These are phyloP conservation scores for Leptographium galeiforme DNA, from an alignment of 2,329 filamentous ascomycete genomes.

Conservation along the genomic window DNA sequence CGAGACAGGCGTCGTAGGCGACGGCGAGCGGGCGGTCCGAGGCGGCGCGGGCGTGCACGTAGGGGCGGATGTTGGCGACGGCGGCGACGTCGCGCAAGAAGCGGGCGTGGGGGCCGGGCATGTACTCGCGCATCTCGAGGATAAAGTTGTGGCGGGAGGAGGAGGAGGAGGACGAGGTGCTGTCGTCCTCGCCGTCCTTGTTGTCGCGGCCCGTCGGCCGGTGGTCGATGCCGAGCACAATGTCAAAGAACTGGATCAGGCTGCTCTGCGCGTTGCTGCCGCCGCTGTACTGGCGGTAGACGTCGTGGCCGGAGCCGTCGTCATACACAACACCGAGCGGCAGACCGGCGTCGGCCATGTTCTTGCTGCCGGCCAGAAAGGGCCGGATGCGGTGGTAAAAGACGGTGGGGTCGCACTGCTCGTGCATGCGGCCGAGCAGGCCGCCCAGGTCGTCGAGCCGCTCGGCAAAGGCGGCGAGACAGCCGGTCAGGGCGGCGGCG, in stretches of 20 bases:
- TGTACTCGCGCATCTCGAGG: constrained; percentile 91
- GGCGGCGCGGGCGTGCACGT: constrained; percentile 45
- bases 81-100: constrained; percentile 70
- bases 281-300: constrained; percentile 76
- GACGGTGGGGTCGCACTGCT: constrained; percentile 83
- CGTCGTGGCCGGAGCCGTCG: constrained; percentile 52
- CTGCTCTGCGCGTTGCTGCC: constrained; percentile 97
- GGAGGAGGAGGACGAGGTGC: constrained; percentile 8
- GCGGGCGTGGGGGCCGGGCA: constrained; percentile 83
- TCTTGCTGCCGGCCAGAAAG: constrained; percentile 91
- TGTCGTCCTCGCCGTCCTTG: no score
- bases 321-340: constrained; percentile 83
- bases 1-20: constrained; percentile 83
- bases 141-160: constrained; percentile 69
- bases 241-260: constrained; percentile 93
- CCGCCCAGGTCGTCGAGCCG: constrained; percentile 70
- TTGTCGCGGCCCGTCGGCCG: no score
- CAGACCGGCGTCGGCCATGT: constrained; percentile 87
- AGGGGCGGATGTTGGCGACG: constrained; percentile 79
- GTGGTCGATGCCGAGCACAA: constrained; percentile 80
- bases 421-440: constrained; percentile 80
- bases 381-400: constrained; percentile 97
- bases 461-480: constrained; percentile 73
- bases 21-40: constrained; percentile 51
- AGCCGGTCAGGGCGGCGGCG: constrained; percentile 56